Evolutionary conservation across 306 rosid species (phyloP).

Genomic region (peach (Prunus persica)): DNA sequence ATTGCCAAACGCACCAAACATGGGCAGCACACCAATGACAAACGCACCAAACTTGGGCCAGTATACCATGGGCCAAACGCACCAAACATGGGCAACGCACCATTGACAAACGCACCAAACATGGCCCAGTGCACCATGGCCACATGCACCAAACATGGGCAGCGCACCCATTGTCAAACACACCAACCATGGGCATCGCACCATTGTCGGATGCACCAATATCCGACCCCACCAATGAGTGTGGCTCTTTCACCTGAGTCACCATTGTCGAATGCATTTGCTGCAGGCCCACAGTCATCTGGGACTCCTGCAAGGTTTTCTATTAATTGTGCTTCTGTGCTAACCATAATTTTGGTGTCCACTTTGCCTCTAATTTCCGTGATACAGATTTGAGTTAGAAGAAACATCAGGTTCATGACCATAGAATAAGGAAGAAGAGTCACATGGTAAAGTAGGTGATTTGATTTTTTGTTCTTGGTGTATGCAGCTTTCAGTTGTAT

Average conservation of each 20-base stretch:
- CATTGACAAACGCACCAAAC: too few relatives aligned
- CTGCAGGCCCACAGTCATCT: neutral
- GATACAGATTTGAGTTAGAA: neutral
- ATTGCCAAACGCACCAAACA: too few relatives aligned
- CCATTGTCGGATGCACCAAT: neutral
- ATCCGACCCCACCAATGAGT: neutral
- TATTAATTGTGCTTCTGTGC: neutral
- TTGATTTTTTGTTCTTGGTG: neutral
- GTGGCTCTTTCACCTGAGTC: neutral
- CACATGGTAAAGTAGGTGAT: neutral
- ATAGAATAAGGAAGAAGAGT: neutral
- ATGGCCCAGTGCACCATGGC: neutral
- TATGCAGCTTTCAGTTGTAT: neutral
- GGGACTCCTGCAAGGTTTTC: neutral
- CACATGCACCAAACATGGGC: neutral
- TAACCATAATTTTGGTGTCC: neutral
- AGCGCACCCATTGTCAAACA: neutral
- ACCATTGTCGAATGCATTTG: neutral
- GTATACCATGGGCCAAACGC: neutral
- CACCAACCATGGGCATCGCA: neutral
- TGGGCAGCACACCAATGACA: too few relatives aligned
- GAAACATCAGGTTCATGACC: neutral
- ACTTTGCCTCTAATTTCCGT: neutral
- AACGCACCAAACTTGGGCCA: neutral
- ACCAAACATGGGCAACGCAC: neutral